These are phyloP conservation scores for Aspergillus affinis DNA, from an alignment of 495 filamentous ascomycete species.

Conservation along the genomic window DNA sequence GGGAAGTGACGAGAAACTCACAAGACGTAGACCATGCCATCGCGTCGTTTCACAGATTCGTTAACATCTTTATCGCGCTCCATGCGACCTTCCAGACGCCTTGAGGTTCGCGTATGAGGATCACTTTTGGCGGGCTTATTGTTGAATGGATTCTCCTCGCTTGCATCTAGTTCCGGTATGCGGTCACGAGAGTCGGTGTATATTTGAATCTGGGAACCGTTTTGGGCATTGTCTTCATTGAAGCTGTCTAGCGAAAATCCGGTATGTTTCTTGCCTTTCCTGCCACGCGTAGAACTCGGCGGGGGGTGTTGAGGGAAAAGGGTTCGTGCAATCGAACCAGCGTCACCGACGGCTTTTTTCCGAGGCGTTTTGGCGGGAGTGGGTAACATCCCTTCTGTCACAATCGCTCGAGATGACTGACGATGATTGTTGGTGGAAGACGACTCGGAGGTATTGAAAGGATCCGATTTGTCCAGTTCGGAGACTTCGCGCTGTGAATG, in stretches of 20 bases:
- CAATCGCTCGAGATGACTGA: slow-evolving; percentile 26
- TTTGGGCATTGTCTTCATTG: slow-evolving; percentile 49
- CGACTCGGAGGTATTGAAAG: slow-evolving; percentile 20
- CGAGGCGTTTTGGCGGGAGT: slow-evolving; percentile 90
- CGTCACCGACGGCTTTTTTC: slow-evolving; percentile 56
- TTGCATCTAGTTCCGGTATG: slow-evolving; percentile 67
- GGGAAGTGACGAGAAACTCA: slow-evolving; percentile 50
- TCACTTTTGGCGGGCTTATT: slow-evolving; percentile 41
- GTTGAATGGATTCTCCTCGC: slow-evolving; percentile 73
- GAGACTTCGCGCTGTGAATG: slow-evolving; percentile 19
- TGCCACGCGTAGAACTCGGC: slow-evolving; percentile 39
- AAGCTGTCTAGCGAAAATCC: slow-evolving; percentile 71
- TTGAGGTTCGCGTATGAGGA: slow-evolving; percentile 38
- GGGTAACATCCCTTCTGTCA: slow-evolving; percentile 62
- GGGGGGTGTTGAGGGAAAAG: slow-evolving; percentile 61
- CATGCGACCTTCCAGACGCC: slow-evolving; percentile 34
- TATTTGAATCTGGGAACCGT: slow-evolving; percentile 65
- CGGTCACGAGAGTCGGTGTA: slow-evolving; percentile 89
- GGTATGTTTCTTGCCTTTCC: slow-evolving; percentile 55
- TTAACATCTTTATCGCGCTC: slow-evolving; percentile 58
- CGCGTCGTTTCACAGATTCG: slow-evolving; percentile 61
- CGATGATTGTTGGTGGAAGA: slow-evolving; percentile 16
- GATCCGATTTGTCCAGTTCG: slow-evolving; percentile 20
- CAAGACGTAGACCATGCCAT: slow-evolving; percentile 86
- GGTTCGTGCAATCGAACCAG: slow-evolving; percentile 67